Evolutionary conservation across 75 land plant genomes (phyloP).

Genomic region (Pinus taeda): DNA sequence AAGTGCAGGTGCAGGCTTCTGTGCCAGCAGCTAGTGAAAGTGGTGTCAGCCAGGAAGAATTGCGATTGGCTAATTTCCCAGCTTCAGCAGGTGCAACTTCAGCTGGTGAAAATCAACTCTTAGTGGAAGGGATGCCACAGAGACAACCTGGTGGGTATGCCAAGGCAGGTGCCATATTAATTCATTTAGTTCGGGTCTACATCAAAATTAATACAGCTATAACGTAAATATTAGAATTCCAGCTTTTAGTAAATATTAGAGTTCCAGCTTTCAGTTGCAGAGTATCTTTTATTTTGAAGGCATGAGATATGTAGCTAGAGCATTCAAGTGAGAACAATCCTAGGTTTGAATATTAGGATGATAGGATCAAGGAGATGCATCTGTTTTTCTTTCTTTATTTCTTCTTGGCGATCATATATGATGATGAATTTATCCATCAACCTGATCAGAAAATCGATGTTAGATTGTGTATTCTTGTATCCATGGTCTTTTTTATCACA

Average conservation of each 20-base stretch:
- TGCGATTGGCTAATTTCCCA: background rate
- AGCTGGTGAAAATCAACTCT: background rate
- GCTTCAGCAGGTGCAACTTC: background rate
- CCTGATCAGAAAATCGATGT: background rate
- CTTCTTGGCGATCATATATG: background rate
- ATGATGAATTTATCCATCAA: background rate
- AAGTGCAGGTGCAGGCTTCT: slow-evolving; percentile 9
- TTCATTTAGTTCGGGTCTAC: background rate
- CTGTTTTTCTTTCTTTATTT: background rate
- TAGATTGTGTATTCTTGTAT: background rate
- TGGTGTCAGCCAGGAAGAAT: background rate
- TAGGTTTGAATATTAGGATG: too few relatives aligned
- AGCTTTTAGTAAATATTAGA: too few relatives aligned
- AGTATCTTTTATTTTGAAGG: background rate
- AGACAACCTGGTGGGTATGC: background rate
- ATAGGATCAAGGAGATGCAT: too few relatives aligned
- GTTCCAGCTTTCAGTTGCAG: background rate
- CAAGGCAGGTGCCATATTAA: background rate
- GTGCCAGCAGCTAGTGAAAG: background rate
- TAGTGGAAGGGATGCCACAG: background rate
- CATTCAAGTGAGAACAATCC: too few relatives aligned
- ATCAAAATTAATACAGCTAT: background rate
- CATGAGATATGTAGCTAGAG: too few relatives aligned
- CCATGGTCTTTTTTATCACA: background rate
- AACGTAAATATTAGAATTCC: background rate